These are phyloP conservation scores for Solanum raphanifolium DNA, from an alignment of 257 asterid genomes.

Conservation along the genomic window DNA sequence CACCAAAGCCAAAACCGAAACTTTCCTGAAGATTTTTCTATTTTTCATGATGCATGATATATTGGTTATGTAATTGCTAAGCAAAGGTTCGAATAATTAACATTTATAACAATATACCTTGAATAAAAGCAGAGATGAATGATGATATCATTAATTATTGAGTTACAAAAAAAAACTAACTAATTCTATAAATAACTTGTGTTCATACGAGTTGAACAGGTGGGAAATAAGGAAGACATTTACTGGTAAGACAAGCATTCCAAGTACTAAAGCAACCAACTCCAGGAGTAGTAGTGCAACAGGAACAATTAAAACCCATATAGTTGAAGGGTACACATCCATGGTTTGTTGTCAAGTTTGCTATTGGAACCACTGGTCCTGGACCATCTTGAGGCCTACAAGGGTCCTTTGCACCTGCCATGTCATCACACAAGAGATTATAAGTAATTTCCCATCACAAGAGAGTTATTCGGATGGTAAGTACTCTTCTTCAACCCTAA, in stretches of 20 bases:
- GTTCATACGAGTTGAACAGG: not conserved
- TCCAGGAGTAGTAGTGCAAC: slow-evolving; percentile 3
- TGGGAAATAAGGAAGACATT: not conserved
- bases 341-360: not conserved
- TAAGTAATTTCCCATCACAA: rapidly evolving
- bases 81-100: not conserved
- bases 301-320: not conserved
- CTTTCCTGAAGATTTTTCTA: not conserved
- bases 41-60: not conserved
- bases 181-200: not conserved
- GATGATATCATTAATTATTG: not conserved
- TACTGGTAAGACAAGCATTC: not conserved
- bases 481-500: not conserved
- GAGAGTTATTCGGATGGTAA: rapidly evolving
- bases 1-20: not conserved
- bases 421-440: not conserved
- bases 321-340: not conserved
- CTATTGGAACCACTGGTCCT: not conserved
- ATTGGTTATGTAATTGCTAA: not conserved
- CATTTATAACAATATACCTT: not conserved
- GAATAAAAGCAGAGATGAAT: not conserved
- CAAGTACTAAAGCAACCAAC: not conserved
- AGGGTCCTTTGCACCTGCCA: not conserved
- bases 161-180: not conserved
- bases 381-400: slow-evolving; percentile 1